Evolutionary conservation across 768 basidiomycete genomes (phyloP), one percentile per base, ranked within the genome.

Genomic region (Hysterangium stoloniferum): DNA sequence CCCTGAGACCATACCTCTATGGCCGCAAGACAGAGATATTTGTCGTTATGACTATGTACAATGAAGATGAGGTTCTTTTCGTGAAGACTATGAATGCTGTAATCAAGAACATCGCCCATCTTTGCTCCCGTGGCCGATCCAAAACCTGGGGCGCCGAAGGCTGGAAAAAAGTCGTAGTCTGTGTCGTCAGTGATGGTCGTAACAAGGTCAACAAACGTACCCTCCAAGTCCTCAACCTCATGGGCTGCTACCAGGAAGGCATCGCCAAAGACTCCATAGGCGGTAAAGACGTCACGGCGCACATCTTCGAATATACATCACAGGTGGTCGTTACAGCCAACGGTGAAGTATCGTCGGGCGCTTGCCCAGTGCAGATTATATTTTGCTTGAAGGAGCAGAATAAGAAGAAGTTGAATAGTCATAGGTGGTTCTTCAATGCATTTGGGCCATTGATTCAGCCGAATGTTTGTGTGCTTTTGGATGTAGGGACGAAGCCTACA

Each of bases 391-490:
- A 94, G 67, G 91, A 94, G 64, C 87, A 90, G 70, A 96, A 94
- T 75, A 92, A 92, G 75, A 94, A 95, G 75, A 95, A 96, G 65
- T 75, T 95, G 59, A 95, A 95, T 71, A 87, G 85, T 58, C 92
- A 96, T 61, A 78, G 93, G 17, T 96, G 93, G 93, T 95, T 95
- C 74, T 95, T 96, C 77, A 96, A 96, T 61, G 93, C 89, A 0
- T 88, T 95, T 56, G 87, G 88, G 19, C 89, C 92, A 22, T 71
- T 94, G 51, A 77, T 95, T 59, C 79, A 82, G 55, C 85, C 92
- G 33, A 90, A 92, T 59, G 85, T 96, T 46, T 94, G 92, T 60
- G 68, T 96, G 52, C 78, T 97, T 33, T 77, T 97, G 54, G 94
- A 97, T 64, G 94, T 97, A 37, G 94, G 94, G 29, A 97, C 94